Evolutionary conservation across 2,329 filamentous ascomycete genomes (phyloP), one percentile per base, ranked within the genome.

Genomic region (Byssothecium circinans): DNA sequence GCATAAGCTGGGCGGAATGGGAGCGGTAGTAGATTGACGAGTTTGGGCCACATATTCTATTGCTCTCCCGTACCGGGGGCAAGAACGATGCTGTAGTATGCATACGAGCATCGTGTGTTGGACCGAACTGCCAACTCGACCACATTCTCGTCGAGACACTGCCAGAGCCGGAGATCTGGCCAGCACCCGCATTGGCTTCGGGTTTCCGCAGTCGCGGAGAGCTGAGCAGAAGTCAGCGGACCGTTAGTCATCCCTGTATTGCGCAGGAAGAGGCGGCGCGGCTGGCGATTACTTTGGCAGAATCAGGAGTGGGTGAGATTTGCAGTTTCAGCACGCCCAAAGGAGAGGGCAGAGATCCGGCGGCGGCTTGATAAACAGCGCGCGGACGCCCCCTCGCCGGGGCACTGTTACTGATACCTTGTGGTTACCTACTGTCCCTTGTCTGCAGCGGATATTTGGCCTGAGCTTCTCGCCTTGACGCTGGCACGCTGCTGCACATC

Each of bases 241-340:
- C 43, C 36, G 56, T 61, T 59, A 60, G 56, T 58, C 54, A 58
- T 56, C 49, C 49, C 53, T 46, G 50, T 40, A 33, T 25, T n/a
- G 37, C 22, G 35, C 27, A 15, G 25, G 11, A 27, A 27, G 25
- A 11, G 25, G 35, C 29, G 41, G 33, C 30, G 41, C 18, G 35
- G 39, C 45, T 56, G 43, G 51, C 43, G 49, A 56, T 49, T 52
- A 52, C 43, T 39, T 35, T 50, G 41, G 52, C 40, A 33, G 50
- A 49, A 45, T 54, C 53, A 49, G 56, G 49, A 57, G 51, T 27
- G 41, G 51, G 58, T 60, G 57, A 62, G 62, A 60, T 56, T 58
- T 50, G 56, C 56, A 38, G 61, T 61, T 62, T 64, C 60, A 62
- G 55, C 32, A 29, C 33, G 50, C 57, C 52, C 37, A 48, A 57